These are phyloP conservation scores for Piromyces finnis DNA, from an alignment of 192 early-diverging fungal species.

Conservation along the genomic window DNA sequence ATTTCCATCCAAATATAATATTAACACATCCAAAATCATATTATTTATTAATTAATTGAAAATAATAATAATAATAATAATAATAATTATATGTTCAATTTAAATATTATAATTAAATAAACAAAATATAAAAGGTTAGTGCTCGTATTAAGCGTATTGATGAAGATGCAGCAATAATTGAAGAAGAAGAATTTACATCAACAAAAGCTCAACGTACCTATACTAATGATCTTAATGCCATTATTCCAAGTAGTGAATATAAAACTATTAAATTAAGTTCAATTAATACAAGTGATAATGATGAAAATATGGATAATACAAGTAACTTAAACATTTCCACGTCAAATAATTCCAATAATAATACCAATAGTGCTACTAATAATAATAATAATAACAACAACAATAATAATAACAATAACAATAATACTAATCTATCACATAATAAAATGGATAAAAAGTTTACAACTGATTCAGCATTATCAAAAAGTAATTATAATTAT, in stretches of 20 bases:
- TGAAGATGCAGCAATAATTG: not conserved
- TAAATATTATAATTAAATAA: not conserved
- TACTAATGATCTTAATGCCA: not conserved
- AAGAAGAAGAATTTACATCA: not conserved
- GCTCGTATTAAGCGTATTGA: not conserved
- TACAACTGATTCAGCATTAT: not conserved
- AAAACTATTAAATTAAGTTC: not conserved
- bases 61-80: too few species aligned
- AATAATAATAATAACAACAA: too few species aligned
- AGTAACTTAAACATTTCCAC: not conserved
- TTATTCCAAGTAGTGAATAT: not conserved
- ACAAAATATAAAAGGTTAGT: not conserved
- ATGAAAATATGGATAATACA: not conserved
- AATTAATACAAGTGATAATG: not conserved
- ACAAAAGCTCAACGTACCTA: not conserved
- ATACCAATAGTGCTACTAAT: too few species aligned
- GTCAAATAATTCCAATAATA: not conserved
- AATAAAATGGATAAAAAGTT: not conserved
- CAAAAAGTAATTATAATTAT: not conserved
- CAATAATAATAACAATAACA: too few species aligned
- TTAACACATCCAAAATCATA: too few species aligned
- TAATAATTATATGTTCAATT: too few species aligned
- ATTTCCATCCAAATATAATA: too few species aligned
- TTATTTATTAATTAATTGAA: too few species aligned
- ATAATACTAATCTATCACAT: too few species aligned